Evolutionary conservation across 768 basidiomycete species (phyloP), one percentile per base, ranked within the genome.

Genomic region (Hypholoma sublateritium): DNA sequence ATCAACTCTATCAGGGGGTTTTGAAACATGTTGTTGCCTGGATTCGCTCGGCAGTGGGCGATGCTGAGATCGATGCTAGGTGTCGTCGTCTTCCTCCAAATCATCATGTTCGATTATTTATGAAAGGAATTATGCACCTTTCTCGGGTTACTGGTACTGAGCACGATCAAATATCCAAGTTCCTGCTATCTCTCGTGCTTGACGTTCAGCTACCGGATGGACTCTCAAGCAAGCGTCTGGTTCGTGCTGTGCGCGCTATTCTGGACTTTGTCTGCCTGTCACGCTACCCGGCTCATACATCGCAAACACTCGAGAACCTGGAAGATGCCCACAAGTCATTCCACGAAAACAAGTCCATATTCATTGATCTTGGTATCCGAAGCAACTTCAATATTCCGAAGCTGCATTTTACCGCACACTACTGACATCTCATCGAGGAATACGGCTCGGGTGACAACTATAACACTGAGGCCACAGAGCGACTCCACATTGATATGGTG

Each of bases 71-170:
- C 1, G 72, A 74, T 41, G 50, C 34, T 9, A 51, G 60, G 1
- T 21, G 62, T 51, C 73, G 0, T 71, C 75, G 13, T 67, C 79
- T 66, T 44, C 79, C 71, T 1, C 50, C 53, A 1, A 57, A 65
- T 19, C 57, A 65, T 24, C 66, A 67, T 0, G 58, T 78, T 1
- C 69, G 70, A 0, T 69, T 73, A 21, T 79, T 80, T 66, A 64
- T 62, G n/a, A 72, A 73, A 8, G 77, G 78, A 0, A 75, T 80
- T 16, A 74, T 72, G 0, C 35, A 55, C 0, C 56, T 80, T 1
- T 70, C 71, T 2, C 76, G 78, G 57, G 70, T 74, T 55, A 73
- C 73, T 0, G 79, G 77, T 1, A 63, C 62, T 0, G 74, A 80
- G 58, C 65, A 72, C 24, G 74, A 75, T 54, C 60, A 64, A 16